Evolutionary conservation across 306 rosid genomes (phyloP), one percentile per base, ranked within the genome.

Genomic region (Leucaena leucocephala): DNA sequence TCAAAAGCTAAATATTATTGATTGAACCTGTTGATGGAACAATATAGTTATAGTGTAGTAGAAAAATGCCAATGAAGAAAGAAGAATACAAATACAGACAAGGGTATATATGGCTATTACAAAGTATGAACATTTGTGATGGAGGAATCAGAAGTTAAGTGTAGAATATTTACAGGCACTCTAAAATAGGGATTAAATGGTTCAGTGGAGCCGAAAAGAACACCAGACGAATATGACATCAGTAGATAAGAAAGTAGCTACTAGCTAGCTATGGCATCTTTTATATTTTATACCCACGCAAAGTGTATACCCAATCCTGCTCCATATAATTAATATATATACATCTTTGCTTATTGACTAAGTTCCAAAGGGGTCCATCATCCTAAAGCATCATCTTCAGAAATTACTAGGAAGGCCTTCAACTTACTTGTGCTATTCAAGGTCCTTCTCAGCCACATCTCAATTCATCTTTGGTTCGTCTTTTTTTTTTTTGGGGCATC

Each of bases 351-450:
- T 91, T 90, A 79, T 19, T 49, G 74, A 85, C 80, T 81, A 86
- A 89, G 88, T 84, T 84, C 91, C 74, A 81, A 27, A 76, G 81
- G 91, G 91, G 84, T 63, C 93, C 88, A 84, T 84, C 27, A 42
- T n/a, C 68, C 61, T 33, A 66, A 59, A 86, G 85, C 63, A 78
- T 64, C 80, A 27, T 81, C 57, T 62, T 82, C 6, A 22, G n/a
- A 71, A 86, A 86, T 89, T 82, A 85, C 88, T 66, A 85, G 81
- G 84, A 77, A 45, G 73, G 38, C 86, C 81, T 65, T 80, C 27
- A n/a, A 17, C n/a, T 54, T 58, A 8, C 63, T 65, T 36, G 22
- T 66, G 22, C 34, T 17, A 3, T 27, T 10, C 0, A 40, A 9
- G 16, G 27, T 27, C 39, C 39, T 27, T 4, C 8, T 13, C 66